Conservation (phyloP, 2,329 filamentous ascomycete species). For the Pseudophaeomoniella oleicola region DNA sequence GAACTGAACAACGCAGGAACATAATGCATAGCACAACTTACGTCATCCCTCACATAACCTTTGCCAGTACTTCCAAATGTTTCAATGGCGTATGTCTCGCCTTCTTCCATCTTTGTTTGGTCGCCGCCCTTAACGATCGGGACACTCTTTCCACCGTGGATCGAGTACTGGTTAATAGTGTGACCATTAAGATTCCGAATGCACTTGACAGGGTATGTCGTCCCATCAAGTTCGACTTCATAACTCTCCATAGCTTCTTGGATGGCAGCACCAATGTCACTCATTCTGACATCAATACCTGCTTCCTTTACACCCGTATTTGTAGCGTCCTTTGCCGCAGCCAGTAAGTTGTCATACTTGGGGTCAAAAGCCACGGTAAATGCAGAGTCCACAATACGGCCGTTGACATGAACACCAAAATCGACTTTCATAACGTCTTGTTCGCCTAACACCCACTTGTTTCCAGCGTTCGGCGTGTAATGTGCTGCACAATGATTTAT, state of each 20-base stretch:
- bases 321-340: constrained; percentile 53
- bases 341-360: constrained; percentile 52
- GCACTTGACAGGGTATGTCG: constrained; percentile 64
- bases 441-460: constrained; percentile 54
- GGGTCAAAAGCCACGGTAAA: constrained; percentile 57
- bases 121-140: constrained; percentile 84
- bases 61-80: constrained; percentile 91
- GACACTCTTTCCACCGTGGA: constrained; percentile 85
- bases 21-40: constrained; percentile 24
- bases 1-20: constrained; percentile 11
- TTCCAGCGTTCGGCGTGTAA: constrained; percentile 76
- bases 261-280: constrained; percentile 69
- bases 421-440: constrained; percentile 62
- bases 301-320: constrained; percentile 71
- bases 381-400: constrained; percentile 56
- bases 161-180: constrained; percentile 76
- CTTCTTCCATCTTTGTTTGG: constrained; percentile 94
- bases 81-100: constrained; percentile 88
- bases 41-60: constrained; percentile 74
- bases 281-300: constrained; percentile 79
- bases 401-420: constrained; percentile 58
- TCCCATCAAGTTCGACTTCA: constrained; percentile 70
- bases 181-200: constrained; percentile 83
- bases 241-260: constrained; percentile 92
- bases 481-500: constrained; percentile 77